A percentile compares a stretch with the other conserved stretches of the same genome.
phyloP scores from a whole-genome alignment of 2,329 filamentous ascomycete genomes.

The Cytospora schulzeri region DNA sequence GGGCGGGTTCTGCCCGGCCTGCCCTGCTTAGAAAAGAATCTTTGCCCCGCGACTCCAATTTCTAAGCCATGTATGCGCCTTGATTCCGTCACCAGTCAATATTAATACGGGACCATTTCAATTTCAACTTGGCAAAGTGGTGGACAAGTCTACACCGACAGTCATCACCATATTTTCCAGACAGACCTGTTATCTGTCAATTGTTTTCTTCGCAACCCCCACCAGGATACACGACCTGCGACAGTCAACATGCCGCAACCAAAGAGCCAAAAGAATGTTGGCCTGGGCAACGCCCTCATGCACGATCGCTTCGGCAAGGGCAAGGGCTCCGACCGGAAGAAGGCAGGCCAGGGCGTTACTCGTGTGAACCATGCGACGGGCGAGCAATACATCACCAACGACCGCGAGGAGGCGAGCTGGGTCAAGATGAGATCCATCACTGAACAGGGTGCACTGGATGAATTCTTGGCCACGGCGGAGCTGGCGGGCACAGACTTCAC shows the following conservation, averaged over 20 bases:
- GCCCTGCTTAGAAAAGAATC: slow-evolving; percentile 20
- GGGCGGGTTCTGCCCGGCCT: slow-evolving; percentile 1
- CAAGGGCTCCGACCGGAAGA: slow-evolving; percentile 81
- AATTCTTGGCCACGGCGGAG: slow-evolving; percentile 94
- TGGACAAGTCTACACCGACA: not conserved
- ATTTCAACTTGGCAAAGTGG: not conserved
- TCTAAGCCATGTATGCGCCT: slow-evolving; percentile 25
- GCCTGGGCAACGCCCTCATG: slow-evolving; percentile 96
- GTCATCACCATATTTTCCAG: not conserved
- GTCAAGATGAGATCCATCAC: slow-evolving; percentile 99
- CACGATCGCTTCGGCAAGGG: slow-evolving; percentile 97
- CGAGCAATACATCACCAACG: slow-evolving; percentile 90
- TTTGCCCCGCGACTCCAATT: slow-evolving; percentile 34
- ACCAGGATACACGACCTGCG: not conserved
- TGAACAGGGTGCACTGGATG: slow-evolving; percentile 93
- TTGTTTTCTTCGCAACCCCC: not conserved
- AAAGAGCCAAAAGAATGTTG: slow-evolving; percentile 94
- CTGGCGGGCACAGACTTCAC: slow-evolving; percentile 98
- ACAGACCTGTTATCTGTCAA: not conserved
- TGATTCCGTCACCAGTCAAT: slow-evolving; percentile 11
- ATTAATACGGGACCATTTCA: not conserved
- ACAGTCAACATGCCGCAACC: slow-evolving; percentile 59
- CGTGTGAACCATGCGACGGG: slow-evolving; percentile 79
- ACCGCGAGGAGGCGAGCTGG: slow-evolving; percentile 88
- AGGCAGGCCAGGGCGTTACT: slow-evolving; percentile 53